Evolutionary conservation across 176 grass and related monocot genomes (phyloP).

Genomic region (Oryza glaberrima): DNA sequence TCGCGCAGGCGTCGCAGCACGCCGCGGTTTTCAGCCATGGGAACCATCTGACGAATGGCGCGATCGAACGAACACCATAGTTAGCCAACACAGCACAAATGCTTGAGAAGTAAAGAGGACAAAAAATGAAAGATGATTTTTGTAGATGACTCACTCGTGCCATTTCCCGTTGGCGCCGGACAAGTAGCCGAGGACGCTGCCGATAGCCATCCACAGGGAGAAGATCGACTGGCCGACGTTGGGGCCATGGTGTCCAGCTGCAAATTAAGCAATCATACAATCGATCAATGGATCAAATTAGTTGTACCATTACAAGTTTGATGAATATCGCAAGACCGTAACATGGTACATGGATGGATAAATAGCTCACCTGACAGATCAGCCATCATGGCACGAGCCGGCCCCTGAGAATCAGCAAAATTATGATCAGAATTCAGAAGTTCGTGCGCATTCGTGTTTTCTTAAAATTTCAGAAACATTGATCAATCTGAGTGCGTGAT

Average conservation of each 20-base stretch:
- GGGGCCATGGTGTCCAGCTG: constrained; percentile 49
- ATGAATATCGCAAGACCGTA: too few relatives aligned
- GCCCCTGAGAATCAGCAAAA: constrained; percentile 30
- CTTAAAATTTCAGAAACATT: neutral
- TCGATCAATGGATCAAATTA: neutral
- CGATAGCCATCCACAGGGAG: constrained; percentile 87
- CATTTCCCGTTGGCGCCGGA: constrained; percentile 57
- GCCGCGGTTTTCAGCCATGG: constrained; percentile 50
- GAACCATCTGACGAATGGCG: constrained; percentile 41
- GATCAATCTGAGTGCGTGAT: neutral
- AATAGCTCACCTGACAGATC: constrained; percentile 44
- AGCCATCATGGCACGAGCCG: constrained; percentile 58
- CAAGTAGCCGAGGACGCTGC: constrained; percentile 83
- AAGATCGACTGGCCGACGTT: constrained; percentile 68
- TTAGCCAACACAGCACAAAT: neutral
- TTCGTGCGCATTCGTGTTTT: neutral
- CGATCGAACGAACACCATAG: neutral
- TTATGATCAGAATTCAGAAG: neutral
- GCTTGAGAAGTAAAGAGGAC: neutral
- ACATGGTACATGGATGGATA: neutral
- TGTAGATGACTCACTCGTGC: constrained; percentile 36
- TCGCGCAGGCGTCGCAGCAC: constrained; percentile 60
- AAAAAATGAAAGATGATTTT: neutral
- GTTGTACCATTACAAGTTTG: neutral
- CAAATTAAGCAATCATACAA: neutral